phyloP scores from a whole-genome alignment of 1,284 basidiomycete species.

The Cutaneotrichosporon curvatum region DNA sequence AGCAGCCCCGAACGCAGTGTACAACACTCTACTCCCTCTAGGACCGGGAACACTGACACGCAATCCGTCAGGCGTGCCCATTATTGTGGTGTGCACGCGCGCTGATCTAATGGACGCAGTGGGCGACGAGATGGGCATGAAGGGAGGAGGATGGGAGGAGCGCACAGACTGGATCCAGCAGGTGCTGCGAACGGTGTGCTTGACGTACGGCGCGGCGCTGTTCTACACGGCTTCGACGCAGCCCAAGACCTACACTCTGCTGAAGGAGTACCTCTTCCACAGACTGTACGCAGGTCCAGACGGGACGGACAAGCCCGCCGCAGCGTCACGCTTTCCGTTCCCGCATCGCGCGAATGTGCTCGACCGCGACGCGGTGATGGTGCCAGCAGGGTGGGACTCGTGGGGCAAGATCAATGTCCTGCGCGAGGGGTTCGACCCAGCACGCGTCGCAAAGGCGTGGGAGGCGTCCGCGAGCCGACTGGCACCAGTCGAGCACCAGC shows the following conservation, averaged over 20 bases:
- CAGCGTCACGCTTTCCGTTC: constrained; percentile 70
- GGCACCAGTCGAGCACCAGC: not conserved
- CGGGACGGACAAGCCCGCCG: constrained; percentile 22
- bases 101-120: constrained; percentile 77
- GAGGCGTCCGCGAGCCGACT: constrained; percentile 48
- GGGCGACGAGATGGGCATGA: constrained; percentile 55
- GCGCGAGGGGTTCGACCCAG: constrained; percentile 83
- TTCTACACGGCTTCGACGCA: constrained; percentile 79
- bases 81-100: constrained; percentile 86
- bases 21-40: constrained; percentile 57
- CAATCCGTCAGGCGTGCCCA: constrained; percentile 73
- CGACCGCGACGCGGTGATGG: constrained; percentile 82
- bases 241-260: constrained; percentile 66
- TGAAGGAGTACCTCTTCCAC: constrained; percentile 83
- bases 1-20: constrained; percentile 15
- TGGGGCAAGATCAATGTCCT: constrained; percentile 93
- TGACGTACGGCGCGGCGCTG: constrained; percentile 86
- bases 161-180: constrained; percentile 94
- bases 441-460: constrained; percentile 74
- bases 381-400: constrained; percentile 94
- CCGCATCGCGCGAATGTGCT: constrained; percentile 78
- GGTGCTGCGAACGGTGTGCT: constrained; percentile 78
- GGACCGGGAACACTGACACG: constrained; percentile 72
- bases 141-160: constrained; percentile 81
- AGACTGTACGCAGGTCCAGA: constrained; percentile 60